Percentiles rank a stretch among this genome's conserved stretches.
These are phyloP conservation scores for Boletus patriciae DNA, from an alignment of 768 basidiomycete genomes.

Conservation along the genomic window DNA sequence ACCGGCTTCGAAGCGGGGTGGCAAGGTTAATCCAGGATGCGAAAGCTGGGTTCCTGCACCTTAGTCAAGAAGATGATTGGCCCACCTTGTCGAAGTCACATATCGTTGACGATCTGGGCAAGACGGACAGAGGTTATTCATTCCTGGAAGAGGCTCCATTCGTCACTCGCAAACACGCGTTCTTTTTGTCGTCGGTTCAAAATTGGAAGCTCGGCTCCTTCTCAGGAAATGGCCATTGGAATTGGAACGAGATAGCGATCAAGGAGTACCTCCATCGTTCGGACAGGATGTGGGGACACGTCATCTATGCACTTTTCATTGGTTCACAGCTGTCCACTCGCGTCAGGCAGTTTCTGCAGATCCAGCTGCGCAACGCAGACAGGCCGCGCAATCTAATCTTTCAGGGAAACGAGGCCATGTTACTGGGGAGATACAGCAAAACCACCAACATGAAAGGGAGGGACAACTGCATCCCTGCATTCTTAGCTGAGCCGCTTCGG, in stretches of 20 bases:
- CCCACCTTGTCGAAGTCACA: accelerated
- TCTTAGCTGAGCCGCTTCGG: not conserved
- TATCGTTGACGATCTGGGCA: not conserved
- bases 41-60: not conserved
- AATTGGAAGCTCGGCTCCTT: not conserved
- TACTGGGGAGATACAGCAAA: not conserved
- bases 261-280: not conserved
- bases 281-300: not conserved
- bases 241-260: not conserved
- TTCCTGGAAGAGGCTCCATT: not conserved
- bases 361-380: not conserved
- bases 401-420: not conserved
- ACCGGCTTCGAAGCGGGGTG: not conserved
- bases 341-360: not conserved
- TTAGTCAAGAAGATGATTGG: not conserved
- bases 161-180: not conserved
- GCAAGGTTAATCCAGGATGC: not conserved
- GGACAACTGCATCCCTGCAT: not conserved
- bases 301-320: not conserved
- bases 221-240: not conserved
- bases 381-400: not conserved
- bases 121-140: not conserved
- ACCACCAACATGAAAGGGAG: not conserved
- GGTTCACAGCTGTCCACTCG: not conserved
- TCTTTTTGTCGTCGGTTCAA: not conserved